Conservation (phyloP, 352 stramenopile species). For the Halophytophthora polymorphica region DNA sequence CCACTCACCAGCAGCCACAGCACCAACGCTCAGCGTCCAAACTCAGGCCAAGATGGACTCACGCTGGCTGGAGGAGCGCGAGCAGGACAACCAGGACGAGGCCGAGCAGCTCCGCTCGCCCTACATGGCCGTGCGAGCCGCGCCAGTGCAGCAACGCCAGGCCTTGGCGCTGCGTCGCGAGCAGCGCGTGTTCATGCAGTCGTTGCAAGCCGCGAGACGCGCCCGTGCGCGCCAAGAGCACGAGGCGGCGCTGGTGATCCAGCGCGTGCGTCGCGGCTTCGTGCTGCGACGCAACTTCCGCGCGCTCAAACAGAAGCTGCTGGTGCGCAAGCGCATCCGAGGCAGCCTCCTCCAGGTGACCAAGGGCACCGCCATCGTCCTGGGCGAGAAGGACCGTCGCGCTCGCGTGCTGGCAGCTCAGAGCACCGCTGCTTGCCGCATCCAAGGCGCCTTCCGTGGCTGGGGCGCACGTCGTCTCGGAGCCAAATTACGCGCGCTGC, state of each 20-base stretch:
- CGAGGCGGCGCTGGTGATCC: constrained; percentile 43
- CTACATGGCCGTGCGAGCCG: constrained; percentile 14
- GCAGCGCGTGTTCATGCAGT: constrained; percentile 45
- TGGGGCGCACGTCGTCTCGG: constrained; percentile 27
- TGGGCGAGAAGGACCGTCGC: constrained; percentile 53
- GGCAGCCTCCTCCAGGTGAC: constrained; percentile 56
- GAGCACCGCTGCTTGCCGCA: constrained; percentile 18
- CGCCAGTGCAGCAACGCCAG: constrained; percentile 21
- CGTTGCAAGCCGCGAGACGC: constrained; percentile 26
- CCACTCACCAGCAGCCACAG: background rate
- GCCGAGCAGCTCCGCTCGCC: constrained; percentile 10
- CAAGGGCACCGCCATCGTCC: constrained; percentile 58
- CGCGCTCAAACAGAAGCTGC: constrained; percentile 43
- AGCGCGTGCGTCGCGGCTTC: constrained; percentile 54
- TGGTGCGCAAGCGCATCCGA: constrained; percentile 64
- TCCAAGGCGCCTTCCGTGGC: constrained; percentile 37
- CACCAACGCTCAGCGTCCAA: too few relatives aligned
- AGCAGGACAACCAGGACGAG: constrained; percentile 19
- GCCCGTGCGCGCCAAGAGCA: constrained; percentile 34
- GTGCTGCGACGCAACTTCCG: constrained; percentile 46
- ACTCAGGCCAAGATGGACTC: constrained; percentile 4
- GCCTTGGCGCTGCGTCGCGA: constrained; percentile 35
- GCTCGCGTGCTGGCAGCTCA: constrained; percentile 20
- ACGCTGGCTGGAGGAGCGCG: constrained; percentile 20
- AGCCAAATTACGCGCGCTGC: constrained; percentile 28